Evolutionary conservation across 2,329 filamentous ascomycete genomes (phyloP).

Genomic region (Berkeleyomyces basicola): DNA sequence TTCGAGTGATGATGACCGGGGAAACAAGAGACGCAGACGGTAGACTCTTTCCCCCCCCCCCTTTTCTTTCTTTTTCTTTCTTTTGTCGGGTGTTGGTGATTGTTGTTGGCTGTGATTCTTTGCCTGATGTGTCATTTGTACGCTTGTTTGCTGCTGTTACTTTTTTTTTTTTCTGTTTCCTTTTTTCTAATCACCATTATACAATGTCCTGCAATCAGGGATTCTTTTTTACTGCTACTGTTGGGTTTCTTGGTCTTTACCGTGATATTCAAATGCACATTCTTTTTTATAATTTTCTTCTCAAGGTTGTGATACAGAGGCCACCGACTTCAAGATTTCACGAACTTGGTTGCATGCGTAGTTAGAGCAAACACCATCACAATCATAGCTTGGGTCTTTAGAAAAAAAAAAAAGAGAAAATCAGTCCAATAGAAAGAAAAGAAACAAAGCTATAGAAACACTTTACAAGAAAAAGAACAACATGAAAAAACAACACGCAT

Average conservation of each 20-base stretch:
- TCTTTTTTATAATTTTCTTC: no score
- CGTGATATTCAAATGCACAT: background rate
- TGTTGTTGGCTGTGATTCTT: background rate
- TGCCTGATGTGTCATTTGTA: slow-evolving; percentile 1
- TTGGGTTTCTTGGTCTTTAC: background rate
- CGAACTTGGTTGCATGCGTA: background rate
- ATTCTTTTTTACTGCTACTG: background rate
- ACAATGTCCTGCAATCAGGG: background rate
- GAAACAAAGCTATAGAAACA: background rate
- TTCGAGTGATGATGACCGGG: slow-evolving; percentile 42
- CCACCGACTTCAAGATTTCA: no score
- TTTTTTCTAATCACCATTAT: background rate
- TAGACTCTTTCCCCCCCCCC: slow-evolving; percentile 11
- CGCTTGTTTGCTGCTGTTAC: background rate
- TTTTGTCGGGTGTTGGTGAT: background rate
- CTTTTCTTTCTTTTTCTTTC: slow-evolving; percentile 4
- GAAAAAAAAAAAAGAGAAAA: background rate
- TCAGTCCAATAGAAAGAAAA: background rate
- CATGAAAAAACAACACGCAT: slow-evolving; percentile 8
- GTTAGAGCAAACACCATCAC: background rate
- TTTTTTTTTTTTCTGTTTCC: slow-evolving; percentile 5
- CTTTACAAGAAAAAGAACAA: background rate
- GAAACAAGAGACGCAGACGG: slow-evolving; percentile 36
- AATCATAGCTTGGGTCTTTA: background rate
- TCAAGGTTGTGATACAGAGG: no score